Evolutionary conservation across 345 rosid genomes (phyloP).

Genomic region (Dimocarpus longan): DNA sequence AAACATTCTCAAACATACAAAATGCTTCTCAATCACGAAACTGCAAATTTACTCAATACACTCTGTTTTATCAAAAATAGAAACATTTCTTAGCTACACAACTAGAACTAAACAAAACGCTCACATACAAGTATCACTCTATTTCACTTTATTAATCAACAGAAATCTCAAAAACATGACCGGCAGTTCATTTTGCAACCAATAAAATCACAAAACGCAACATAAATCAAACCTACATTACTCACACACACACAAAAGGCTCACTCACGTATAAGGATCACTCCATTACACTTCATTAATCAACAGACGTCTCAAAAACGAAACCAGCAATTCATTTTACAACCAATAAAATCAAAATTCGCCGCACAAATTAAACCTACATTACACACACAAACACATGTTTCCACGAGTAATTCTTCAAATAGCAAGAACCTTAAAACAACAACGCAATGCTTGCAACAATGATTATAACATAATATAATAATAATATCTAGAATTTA

Average conservation of each 20-base stretch:
- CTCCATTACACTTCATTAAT: neutral
- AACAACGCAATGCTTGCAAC: neutral
- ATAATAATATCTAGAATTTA: neutral
- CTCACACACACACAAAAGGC: no score
- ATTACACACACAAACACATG: neutral
- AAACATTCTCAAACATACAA: neutral
- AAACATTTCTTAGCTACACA: neutral
- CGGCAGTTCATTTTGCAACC: no score
- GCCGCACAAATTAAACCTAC: neutral
- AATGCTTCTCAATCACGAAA: neutral
- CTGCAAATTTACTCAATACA: neutral
- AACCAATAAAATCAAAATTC: slow-evolving; percentile 3
- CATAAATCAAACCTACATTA: no score
- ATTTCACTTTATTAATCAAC: no score
- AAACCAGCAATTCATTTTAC: slow-evolving; percentile 6
- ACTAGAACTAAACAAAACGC: neutral
- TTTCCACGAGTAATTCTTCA: neutral
- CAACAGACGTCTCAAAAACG: slow-evolving; percentile 17
- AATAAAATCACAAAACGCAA: no score
- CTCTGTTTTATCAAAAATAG: neutral
- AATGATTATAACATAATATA: neutral
- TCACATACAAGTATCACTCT: neutral
- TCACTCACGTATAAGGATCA: no score
- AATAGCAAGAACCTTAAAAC: neutral
- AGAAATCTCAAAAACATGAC: no score